Base-by-base conservation (phyloP, 306 rosid species). In the Castanea mollissima region DNA sequence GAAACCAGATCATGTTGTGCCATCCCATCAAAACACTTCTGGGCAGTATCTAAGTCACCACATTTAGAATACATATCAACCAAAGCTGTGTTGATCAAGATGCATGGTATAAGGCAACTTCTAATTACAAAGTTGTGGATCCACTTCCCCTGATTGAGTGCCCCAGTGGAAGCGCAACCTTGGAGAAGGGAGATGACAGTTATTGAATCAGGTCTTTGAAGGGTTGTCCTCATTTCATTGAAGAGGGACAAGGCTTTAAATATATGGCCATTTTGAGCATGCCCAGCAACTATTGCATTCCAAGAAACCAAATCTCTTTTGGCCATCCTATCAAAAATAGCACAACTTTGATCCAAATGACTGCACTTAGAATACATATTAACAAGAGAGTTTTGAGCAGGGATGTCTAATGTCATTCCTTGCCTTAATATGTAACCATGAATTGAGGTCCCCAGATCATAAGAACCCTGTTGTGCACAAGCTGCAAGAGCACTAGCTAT, bases 1-100 rank as follows among this genome's bases (percentile, higher is more conserved):
- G 97, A 87, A 54, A 92, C 87, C 78, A 88, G 68, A 78, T 92
- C 97, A 29, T 60, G 87, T 51, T 71, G 44, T 41, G 80, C 62
- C 93, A 92, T 89, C 46, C 75, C 86, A 72, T 80, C 72, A 64
- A 90, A 92, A 84, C 97, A 92, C 65, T 70, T 89, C 78, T 85
- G 89, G 9, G 95, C 95, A 25, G 78, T 79, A 35, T 86, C 85
- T 80, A 90, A 67, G 78, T 87, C 87, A 15, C 97, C 97, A 38
- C 97, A 92, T 83, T 90, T 92, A 15, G 92, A 83, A 87, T 92
- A 92, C 97, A 92, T 90, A 77, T 92, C 95, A 12, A 92, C 89
- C 81, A 92, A 82, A 73, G 94, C 90, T 75, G 97, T 90, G 86
- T 89, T 92, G 14, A 90, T 90, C 86, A 88, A 44, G 71, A 92